Base-by-base conservation (phyloP, 345 rosid genomes). In the Bruguiera sexangula region DNA sequence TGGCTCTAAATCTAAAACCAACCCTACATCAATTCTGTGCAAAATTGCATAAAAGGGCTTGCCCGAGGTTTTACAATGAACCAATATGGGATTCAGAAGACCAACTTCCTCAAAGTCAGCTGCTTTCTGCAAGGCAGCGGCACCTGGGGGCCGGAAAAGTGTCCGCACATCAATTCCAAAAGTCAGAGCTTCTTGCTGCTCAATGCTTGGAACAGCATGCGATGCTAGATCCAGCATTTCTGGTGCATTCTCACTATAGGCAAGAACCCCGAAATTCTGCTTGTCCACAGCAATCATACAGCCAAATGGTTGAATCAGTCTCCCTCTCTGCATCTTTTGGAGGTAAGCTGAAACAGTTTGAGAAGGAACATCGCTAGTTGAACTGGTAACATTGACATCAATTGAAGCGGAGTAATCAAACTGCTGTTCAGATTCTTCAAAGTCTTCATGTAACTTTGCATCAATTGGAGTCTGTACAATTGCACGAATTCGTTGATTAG, bases 1-100 rank as follows among this genome's bases (percentile, higher is more conserved):
- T 2, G 96, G 97, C 72, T 92, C 97, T 54, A 92, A 79, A 81
- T 92, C 97, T 65, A 92, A 84, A 55, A 88, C 84, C 73, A 92
- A 73, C 19, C 94, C 96, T 43, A 82, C 88, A 64, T 89, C 88
- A 57, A 88, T 83, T 19, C 89, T 85, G 79, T 92, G 97, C 76
- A 92, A 67, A 74, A 89, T 86, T 11, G 86, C 96, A 75, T 86
- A 89, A 69, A 88, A 89, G 5, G 96, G 97, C 82, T 92, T 89
- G 46, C 89, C 85, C 0, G 91, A 88, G 27, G 81, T 77, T 63
- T 74, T 85, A 61, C 86, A 86, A 70, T 89, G 96, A 75, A 92
- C 80, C 53, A 85, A 62, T 39, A 92, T 82, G 0, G 94, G 97
- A 71, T 89, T 92, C 7, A 89, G 72, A 73, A 92, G 83, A 76